Base-by-base conservation (phyloP, 2,329 filamentous ascomycete genomes). In the Colletotrichum sp. region DNA sequence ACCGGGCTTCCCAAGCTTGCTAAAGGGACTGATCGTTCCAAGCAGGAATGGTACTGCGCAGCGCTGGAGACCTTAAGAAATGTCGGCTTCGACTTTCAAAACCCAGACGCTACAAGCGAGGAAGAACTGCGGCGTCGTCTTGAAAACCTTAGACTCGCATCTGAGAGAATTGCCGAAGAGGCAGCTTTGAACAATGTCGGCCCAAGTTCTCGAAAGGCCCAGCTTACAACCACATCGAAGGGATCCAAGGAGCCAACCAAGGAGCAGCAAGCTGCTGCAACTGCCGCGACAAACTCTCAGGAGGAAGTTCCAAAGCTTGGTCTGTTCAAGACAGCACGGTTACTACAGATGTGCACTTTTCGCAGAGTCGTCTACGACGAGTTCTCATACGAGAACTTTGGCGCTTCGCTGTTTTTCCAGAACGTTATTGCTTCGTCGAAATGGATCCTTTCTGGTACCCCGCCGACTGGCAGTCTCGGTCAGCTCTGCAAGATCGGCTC, bases 391-490 rank as follows among this genome's bases (percentile, higher is more conserved):
- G 79, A 83, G 49, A 82, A 86, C 28, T 73, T 75, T 5, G 32
- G 74, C 4, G 79, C 84, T 4, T 77, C 80, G 0, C 78, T 82
- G 9, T 87, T 88, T 77, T 78, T 88, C 26, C 77, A 78, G 21
- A 79, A 82, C 10, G 78, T 79, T 8, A 68, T 81, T 1, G 82
- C 86, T 6, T 77, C 75, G 26, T 80, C 84, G 10, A 88, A 86
- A 68, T 88, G 86, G 87, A 81, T 87, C 36, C 80, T 88, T 3
- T 88, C 87, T 0, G 87, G 85, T 2, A 88, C 87, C 0, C 86
- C 87, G 0, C 84, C 85, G 2, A 80, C 85, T 1, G 78, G 79
- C 6, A 81, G 80, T 18, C 82, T 88, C 6, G 80, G 78, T 8
- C 82, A 85, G 9, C 78, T 88, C 3, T 86, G 84, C 76, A 79